Evolutionary conservation across 768 basidiomycete species (phyloP).

Genomic region (Hydnum rufescens): DNA sequence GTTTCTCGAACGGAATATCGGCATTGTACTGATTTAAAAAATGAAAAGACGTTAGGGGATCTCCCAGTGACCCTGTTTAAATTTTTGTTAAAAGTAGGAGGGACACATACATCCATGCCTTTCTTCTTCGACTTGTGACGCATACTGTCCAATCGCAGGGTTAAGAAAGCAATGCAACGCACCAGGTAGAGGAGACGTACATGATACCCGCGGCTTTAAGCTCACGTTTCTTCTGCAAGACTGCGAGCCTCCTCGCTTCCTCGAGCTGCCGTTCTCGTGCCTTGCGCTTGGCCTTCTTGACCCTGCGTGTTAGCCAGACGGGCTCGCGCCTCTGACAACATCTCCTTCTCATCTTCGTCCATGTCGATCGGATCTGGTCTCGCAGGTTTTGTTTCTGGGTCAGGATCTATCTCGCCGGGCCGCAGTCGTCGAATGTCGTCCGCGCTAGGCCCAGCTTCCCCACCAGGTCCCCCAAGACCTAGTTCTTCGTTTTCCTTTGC

Average conservation of each 20-base stretch:
- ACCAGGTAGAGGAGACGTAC: slow-evolving; percentile 22
- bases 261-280: slow-evolving; percentile 93
- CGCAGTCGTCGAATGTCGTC: slow-evolving; percentile 78
- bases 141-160: slow-evolving; percentile 32
- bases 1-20: slow-evolving; percentile 98
- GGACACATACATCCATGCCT: slow-evolving; percentile 75
- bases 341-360: slow-evolving; percentile 99
- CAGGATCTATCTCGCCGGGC: slow-evolving; percentile 95
- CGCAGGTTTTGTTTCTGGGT: slow-evolving; percentile 96
- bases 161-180: not conserved
- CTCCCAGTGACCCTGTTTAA: too few species aligned
- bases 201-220: slow-evolving; percentile 97
- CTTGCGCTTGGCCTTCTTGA: slow-evolving; percentile 97
- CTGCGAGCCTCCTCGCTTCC: slow-evolving; percentile 83
- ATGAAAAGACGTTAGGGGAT: not conserved
- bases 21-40: slow-evolving; percentile 59
- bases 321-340: slow-evolving; percentile 96
- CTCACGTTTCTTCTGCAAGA: slow-evolving; percentile 93
- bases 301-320: slow-evolving; percentile 97
- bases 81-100: too few species aligned
- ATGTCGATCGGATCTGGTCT: slow-evolving; percentile 98
- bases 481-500: slow-evolving; percentile 91
- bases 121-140: slow-evolving; percentile 87
- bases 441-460: slow-evolving; percentile 68
- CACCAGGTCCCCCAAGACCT: slow-evolving; percentile 67